Base-by-base conservation (phyloP, 139 green algal species). In the Trebouxia sp. region DNA sequence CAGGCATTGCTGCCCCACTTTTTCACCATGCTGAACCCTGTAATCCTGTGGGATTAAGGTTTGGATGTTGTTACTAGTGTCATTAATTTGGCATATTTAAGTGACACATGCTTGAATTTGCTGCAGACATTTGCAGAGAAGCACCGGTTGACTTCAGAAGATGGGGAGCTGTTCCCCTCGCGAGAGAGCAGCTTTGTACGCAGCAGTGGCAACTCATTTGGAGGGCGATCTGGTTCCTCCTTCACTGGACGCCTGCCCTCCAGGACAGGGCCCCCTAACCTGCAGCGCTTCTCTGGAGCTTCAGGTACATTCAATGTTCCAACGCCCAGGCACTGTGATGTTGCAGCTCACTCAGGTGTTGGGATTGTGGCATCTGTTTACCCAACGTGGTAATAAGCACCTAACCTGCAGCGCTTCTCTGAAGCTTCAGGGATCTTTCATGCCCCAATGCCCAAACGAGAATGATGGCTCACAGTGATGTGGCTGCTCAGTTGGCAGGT, bases 331-430 rank as follows among this genome's bases (percentile, higher is more conserved):
- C 55, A 65, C 15, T 26, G 14, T 26, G 47, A 53, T 17, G 20
- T 53, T 26, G 47, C 47, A 53, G 47, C 47, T 6, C n/a, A n/a
- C n/a, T n/a, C n/a, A n/a, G n/a, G n/a, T n/a, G n/a, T n/a, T n/a
- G n/a, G n/a, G n/a, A n/a, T n/a, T n/a, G n/a, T n/a, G n/a, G n/a
- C n/a, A n/a, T n/a, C n/a, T n/a, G n/a, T n/a, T n/a, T n/a, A n/a
- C n/a, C n/a, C n/a, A n/a, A n/a, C n/a, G n/a, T n/a, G n/a, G n/a
- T n/a, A n/a, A n/a, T n/a, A n/a, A n/a, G n/a, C n/a, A n/a, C 69
- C 42, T 24, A 55, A 77, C 62, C 35, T 72, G 32, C 62, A 72
- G 35, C 62, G 62, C 62, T 72, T 72, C 14, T 72, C 62, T 42
- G 62, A 12, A 28, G 5, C 24, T 14, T 6, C 26, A 65, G 24